Percentiles rank a stretch among this genome's conserved stretches.
These are phyloP conservation scores for Globisporangium spinosum DNA, from an alignment of 352 stramenopile genomes.

Conservation along the genomic window DNA sequence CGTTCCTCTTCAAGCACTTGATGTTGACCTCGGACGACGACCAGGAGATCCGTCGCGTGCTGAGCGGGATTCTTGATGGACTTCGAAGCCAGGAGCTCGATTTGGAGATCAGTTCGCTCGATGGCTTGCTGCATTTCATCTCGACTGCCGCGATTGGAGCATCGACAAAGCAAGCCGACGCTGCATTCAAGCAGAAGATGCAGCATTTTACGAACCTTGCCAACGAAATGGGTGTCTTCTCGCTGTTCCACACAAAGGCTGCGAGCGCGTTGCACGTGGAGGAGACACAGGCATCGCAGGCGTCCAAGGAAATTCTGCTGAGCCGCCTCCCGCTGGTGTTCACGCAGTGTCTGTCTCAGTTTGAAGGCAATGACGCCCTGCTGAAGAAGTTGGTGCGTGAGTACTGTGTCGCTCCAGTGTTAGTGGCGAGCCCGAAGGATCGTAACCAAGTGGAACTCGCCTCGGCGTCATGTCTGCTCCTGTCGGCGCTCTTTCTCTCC, in stretches of 20 bases:
- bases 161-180: conserved; percentile 19
- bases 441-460: conserved; percentile 46
- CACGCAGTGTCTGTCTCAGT: conserved; percentile 77
- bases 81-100: conserved; percentile 58
- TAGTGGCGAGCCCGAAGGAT: conserved; percentile 39
- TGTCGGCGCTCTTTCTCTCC: conserved; percentile 76
- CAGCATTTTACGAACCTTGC: conserved; percentile 50
- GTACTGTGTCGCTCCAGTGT: conserved; percentile 65
- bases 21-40: conserved; percentile 45
- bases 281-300: conserved; percentile 15
- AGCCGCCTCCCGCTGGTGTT: conserved; percentile 78
- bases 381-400: conserved; percentile 66
- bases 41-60: conserved; percentile 43
- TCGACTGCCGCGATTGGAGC: conserved; percentile 34
- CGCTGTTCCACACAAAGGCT: conserved; percentile 58
- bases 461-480: conserved; percentile 59
- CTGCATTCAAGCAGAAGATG: conserved; percentile 26
- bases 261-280: conserved; percentile 40
- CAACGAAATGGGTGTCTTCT: conserved; percentile 75
- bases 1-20: conserved; percentile 75
- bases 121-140: conserved; percentile 73
- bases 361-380: conserved; percentile 59
- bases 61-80: conserved; percentile 62
- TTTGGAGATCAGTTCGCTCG: conserved; percentile 67
- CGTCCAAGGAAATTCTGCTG: conserved; percentile 46